Base-by-base conservation (phyloP, 2,329 filamentous ascomycete species). In the Venturia pyrina region DNA sequence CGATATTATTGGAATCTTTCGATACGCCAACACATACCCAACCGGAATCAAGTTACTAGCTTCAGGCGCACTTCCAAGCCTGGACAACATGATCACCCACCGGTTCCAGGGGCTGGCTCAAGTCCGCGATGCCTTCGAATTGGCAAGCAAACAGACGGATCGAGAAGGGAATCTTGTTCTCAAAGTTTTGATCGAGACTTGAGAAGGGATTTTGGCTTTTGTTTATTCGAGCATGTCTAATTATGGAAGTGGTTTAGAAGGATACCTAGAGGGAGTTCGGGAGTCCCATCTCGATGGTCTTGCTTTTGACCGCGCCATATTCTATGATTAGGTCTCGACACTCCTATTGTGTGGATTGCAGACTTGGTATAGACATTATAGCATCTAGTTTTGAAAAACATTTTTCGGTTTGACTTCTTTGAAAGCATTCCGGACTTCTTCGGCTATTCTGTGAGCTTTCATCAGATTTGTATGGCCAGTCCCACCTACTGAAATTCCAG, bases 1-100 rank as follows among this genome's bases (percentile, higher is more conserved):
- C 7, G 82, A 85, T 70, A 78, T 85, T 56, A 79, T 84, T 62
- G 82, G 82, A n/a, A 81, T 84, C 7, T 83, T 84, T 73, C 75
- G 82, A 57, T 85, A 85, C 67, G 81, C 82, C 70, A 77, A 80
- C 69, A 81, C 81, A 0, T 85, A 84, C 68, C 81, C 82, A 0
- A 78, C 77, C n/a, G 82, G 82, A 1, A 82, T 85, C 71, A 78
- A 78, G 68, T 72, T 84, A 68, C 73, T 84, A 69, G 80, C 78
- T 2, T 80, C 80, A 62, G 81, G 81, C 5, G 78, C 78, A 65
- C 71, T 84, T 50, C 77, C 77, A 21, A 77, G 73, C 24, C 80
- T 84, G 53, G 79, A 82, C 68, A 77, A 78, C 68, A 79, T 84
- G 70, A 78, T 84, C 34, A 84, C 82, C n/a, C 82, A 85, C 73